Base-by-base conservation (phyloP, 2,329 filamentous ascomycete species). In the Fusarium anthophilum region DNA sequence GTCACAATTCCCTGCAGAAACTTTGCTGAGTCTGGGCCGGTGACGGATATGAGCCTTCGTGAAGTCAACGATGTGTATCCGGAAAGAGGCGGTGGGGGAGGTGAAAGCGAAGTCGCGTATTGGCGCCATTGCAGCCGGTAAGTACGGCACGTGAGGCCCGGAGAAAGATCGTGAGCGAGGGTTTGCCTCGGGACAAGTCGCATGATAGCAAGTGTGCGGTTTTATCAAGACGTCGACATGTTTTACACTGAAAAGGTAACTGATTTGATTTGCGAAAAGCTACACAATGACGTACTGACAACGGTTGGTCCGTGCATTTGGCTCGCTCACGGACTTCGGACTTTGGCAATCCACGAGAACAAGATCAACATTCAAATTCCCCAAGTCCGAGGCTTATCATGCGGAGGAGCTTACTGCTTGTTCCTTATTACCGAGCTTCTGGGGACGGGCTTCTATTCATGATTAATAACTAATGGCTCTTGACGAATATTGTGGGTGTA, bases 1-100 rank as follows among this genome's bases (percentile, higher is more conserved):
- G 96, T 98, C 73, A 96, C 89, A 64, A 97, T 90, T 61, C 96
- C 95, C 81, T 98, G 95, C 5, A 99, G 89, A 82, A 95, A 98
- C 76, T 92, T 92, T 53, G 92, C 88, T 38, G 94, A 91, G 78
- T 98, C 96, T 8, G 87, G 87, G 6, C 96, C 96, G 22, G 91
- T 89, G 71, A 98, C 86, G 45, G 92, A 92, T 75, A 99, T 91
- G 50, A 98, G 87, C 59, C 91, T 90, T 56, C 96, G 93, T 74
- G 92, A 92, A n/a, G 89, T 84, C 71, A 98, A 89, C 32, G 82
- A 81, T 20, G 89, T 84, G 81, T 89, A 79, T 75, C 85, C 86
- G 67, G 87, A 79, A 6, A 81, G 32, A 5, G 87, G 86, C 20
- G 87, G 86, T 44, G 82, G 80, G 18, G 85, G 83, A 48, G 81